These are phyloP conservation scores for Globisporangium solare DNA, from an alignment of 352 stramenopile species.

Conservation along the genomic window DNA sequence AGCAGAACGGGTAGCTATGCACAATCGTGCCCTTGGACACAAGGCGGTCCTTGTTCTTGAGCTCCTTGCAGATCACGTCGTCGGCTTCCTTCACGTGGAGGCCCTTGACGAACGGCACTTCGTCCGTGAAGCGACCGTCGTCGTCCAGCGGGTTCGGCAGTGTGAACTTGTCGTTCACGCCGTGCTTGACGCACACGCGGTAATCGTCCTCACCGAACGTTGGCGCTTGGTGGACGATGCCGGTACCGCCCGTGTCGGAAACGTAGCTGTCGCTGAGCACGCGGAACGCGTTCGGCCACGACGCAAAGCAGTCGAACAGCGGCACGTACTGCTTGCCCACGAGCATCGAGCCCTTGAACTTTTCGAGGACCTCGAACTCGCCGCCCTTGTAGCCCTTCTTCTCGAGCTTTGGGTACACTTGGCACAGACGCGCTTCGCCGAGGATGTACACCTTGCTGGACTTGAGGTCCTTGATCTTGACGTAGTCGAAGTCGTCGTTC, in stretches of 20 bases:
- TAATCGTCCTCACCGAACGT: constrained; percentile 99
- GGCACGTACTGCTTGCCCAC: constrained; percentile 96
- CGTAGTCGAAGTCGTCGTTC: constrained; percentile 95
- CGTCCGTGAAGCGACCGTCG: constrained; percentile 94
- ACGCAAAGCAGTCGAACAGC: constrained; percentile 95
- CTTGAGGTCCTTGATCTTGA: constrained; percentile 96
- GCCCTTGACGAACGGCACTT: constrained; percentile 91
- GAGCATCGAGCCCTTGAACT: constrained; percentile 89
- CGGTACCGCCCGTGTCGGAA: constrained; percentile 95
- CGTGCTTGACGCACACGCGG: constrained; percentile 95
- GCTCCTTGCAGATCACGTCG: constrained; percentile 91
- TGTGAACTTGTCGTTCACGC: constrained; percentile 93
- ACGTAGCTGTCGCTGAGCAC: constrained; percentile 98
- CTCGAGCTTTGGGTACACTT: constrained; percentile 97
- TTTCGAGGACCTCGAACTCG: constrained; percentile 91
- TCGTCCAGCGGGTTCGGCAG: constrained; percentile 97
- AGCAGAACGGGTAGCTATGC: constrained; percentile 99
- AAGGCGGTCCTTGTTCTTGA: constrained; percentile 95
- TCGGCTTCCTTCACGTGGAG: constrained; percentile 98
- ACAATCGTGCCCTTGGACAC: constrained; percentile 96
- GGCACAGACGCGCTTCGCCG: constrained; percentile 88
- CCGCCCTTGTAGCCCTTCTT: constrained; percentile 96
- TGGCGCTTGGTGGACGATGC: constrained; percentile 98
- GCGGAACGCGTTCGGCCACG: constrained; percentile 90
- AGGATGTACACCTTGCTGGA: constrained; percentile 93